Conservation (phyloP, 306 rosid species). For the Oxytropis ochrocephala region DNA sequence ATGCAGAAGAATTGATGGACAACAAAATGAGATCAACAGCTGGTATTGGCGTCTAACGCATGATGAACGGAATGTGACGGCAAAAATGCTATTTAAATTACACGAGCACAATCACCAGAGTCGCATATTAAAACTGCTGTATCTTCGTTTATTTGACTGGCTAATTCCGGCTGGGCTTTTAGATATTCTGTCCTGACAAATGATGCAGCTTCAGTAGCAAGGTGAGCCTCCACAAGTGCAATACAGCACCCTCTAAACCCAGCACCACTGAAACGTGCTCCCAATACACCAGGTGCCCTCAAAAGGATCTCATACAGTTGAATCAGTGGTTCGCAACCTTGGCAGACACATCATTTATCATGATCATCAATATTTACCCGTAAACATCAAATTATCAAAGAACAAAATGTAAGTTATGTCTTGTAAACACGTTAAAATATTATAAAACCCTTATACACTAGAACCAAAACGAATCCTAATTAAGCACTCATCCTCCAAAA, state of each 20-base stretch:
- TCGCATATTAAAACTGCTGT: conserved; percentile 65
- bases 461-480: conserved; percentile 3
- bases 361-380: neutral
- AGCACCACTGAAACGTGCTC: conserved; percentile 95
- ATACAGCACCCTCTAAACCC: conserved; percentile 95
- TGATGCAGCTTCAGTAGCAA: conserved; percentile 65
- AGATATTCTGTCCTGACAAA: conserved; percentile 62
- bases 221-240: conserved; percentile 66
- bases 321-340: conserved; percentile 73
- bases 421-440: neutral
- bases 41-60: neutral
- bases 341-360: conserved; percentile 14
- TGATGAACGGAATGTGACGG: neutral
- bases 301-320: conserved; percentile 72
- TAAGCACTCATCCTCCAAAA: neutral
- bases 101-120: conserved; percentile 59
- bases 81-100: conserved; percentile 30
- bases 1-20: neutral
- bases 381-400: conserved; percentile 1
- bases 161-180: conserved; percentile 59
- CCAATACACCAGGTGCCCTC: conserved; percentile 79
- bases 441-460: neutral
- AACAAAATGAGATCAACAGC: neutral
- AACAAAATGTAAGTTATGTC: neutral
- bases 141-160: conserved; percentile 26